Conservation (phyloP, 805 yeast species). For the Kockiozyma suomiensis region DNA sequence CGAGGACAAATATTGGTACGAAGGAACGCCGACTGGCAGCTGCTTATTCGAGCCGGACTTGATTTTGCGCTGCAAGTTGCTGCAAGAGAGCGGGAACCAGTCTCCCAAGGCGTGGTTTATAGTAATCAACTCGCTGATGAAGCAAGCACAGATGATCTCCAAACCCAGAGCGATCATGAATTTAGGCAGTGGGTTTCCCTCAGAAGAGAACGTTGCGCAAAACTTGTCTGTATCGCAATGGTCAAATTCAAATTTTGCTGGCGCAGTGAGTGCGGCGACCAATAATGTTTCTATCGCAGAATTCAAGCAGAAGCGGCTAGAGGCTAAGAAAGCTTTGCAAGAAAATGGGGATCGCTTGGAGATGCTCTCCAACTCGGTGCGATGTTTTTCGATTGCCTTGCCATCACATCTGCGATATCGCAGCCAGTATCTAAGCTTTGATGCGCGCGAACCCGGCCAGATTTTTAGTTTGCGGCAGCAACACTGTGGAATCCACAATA, state of each 20-base stretch:
- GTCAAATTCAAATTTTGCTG: not conserved
- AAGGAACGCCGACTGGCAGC: not conserved
- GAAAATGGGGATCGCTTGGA: not conserved
- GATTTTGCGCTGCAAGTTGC: not conserved
- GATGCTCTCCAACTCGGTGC: not conserved
- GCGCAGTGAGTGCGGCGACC: not conserved
- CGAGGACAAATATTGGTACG: not conserved
- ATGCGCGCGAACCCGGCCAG: not conserved
- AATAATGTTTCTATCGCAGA: not conserved
- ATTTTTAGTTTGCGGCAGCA: not conserved
- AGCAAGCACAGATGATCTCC: conserved; percentile 3
- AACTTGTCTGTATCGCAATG: not conserved
- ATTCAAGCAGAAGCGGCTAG: not conserved
- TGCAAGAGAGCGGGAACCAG: conserved; percentile 1
- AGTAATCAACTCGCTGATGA: not conserved
- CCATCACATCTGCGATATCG: not conserved
- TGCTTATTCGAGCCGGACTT: not conserved
- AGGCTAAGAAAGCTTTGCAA: not conserved
- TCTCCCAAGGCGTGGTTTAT: conserved; percentile 2
- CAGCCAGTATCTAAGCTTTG: not conserved
- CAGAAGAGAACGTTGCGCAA: not conserved
- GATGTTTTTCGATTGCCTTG: not conserved
- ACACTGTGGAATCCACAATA: not conserved
- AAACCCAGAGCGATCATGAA: not conserved
- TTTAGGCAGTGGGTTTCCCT: not conserved